Evolutionary conservation across 23 red algal genomes (phyloP), one percentile per base, ranked within the genome.

Genomic region (Gracilaria vermiculophylla): DNA sequence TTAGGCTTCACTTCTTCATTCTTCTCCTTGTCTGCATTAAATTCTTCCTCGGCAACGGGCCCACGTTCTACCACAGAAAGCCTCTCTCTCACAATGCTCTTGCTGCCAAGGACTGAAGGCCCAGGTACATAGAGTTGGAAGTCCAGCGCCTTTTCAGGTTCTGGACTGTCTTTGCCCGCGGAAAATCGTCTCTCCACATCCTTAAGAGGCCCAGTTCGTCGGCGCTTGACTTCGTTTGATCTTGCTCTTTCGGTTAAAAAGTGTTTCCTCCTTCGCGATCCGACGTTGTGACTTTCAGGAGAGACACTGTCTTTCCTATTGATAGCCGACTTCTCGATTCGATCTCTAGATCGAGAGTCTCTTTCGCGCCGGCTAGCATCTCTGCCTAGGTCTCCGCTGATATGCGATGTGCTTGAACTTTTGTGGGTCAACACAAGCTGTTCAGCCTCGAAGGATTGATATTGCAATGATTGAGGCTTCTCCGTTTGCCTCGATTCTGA

Each of bases 21-120:
- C 35, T 24, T 61, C 36, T 64, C 43, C 42, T 66, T 27, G 13
- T 64, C 28, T 14, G 29, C 42, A 24, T 15, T 15, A 1, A 5
- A 5, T 82, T 32, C 0, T 15, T 61, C 50, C 17, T 53, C 42
- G 1, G 5, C 87, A 7, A 67, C 47, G 5, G 4, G 24, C 65
- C 72, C 87, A 5, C 17, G 39, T 24, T 81, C 76, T 37, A 20
- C 32, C 2, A 4, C 13, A 24, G 53, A 79, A 39, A 69, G 37
- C n/a, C 87, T 37, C 40, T 54, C 74, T 36, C 51, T 43, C 10
- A 53, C 53, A 33, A 91, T 62, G 11, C 35, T 65, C 20, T 52
- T 57, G 87, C 61, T 72, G 3, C 76, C 75, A 45, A 91, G 62
- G 13, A 91, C 74, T 33, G 87, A 80, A 31, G 74, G 87, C 2